Base-by-base conservation (phyloP, 2,329 filamentous ascomycete species). In the Bipolaris sorokiniana region DNA sequence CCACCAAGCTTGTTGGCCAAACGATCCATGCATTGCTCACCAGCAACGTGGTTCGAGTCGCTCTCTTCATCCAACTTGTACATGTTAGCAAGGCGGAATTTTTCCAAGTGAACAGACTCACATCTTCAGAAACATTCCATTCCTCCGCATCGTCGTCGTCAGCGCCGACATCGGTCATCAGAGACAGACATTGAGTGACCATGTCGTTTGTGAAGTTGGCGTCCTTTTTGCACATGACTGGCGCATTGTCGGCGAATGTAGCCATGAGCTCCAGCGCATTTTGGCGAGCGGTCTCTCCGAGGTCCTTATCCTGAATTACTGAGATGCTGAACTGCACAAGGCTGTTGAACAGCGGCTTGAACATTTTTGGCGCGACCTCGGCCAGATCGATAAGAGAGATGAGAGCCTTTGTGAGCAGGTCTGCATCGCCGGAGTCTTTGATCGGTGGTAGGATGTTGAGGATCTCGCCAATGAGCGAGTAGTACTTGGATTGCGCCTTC, bases 11-110 rank as follows among this genome's bases (percentile, higher is more conserved):
- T 97, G 82, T 98, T 99, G 53, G 95, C 94, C 51, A 99, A 83
- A 56, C 95, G 88, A 75, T 99, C 95, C 94, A 99, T 98, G 67
- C 92, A 96, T 78, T 99, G 95, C 78, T 99, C 95, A 59, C 95
- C 95, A 41, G 94, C 95, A 64, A 99, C 93, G 72, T 99, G 95
- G 76, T 99, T 99, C 61, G 92, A 87, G 72, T 99, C 95, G 73
- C 92, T 97, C 78, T 99, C 95, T 67, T 98, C 95, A 64, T 99
- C 95, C 63, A 97, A 88, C 54, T 56, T n/a, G n/a, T 7, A 22
- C 7, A 28, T 38, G 48, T 56, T 37, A 56, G 54, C 22, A 44
- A 15, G 9, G 22, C 3, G 15, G 16, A 42, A 13, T 9, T n/a
- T n/a, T 15, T 33, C 3, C n/a, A 20, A n/a, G 46, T 15, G 15